phyloP scores from a whole-genome alignment of 768 basidiomycete genomes.

The Suillus discolor region DNA sequence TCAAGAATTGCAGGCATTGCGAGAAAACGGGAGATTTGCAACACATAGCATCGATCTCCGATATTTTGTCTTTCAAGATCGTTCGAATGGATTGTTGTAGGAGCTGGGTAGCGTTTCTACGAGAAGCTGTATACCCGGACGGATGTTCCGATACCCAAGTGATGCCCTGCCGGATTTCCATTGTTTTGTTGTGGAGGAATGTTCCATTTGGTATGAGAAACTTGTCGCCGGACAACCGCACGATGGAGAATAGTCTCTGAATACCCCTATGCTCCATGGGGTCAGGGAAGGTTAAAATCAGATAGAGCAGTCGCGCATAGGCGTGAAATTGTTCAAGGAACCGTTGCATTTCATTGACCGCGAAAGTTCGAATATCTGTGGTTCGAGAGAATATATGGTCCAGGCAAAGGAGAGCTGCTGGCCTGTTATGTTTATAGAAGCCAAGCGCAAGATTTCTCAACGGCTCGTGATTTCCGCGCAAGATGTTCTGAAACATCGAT shows the following conservation, averaged over 20 bases:
- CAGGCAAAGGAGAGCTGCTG: slow-evolving; percentile 45
- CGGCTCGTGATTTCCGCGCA: slow-evolving; percentile 18
- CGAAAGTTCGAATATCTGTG: slow-evolving; percentile 26
- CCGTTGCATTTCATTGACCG: slow-evolving; percentile 27
- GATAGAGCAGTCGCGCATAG: slow-evolving; percentile 38
- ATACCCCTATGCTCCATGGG: slow-evolving; percentile 25
- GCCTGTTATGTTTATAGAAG: slow-evolving; percentile 31
- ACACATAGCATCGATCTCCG: slow-evolving; percentile 36
- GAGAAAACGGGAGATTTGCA: slow-evolving; percentile 33
- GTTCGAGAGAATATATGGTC: slow-evolving; percentile 41
- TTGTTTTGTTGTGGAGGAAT: background rate
- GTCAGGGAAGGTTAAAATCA: slow-evolving; percentile 30
- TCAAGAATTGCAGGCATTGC: slow-evolving; percentile 40
- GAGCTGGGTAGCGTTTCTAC: slow-evolving; percentile 20
- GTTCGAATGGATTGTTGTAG: slow-evolving; percentile 28
- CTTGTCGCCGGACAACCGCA: slow-evolving; percentile 27
- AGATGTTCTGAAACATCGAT: slow-evolving; percentile 40
- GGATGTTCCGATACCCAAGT: background rate
- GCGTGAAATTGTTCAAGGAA: slow-evolving; percentile 36
- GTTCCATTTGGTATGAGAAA: background rate
- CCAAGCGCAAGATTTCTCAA: slow-evolving; percentile 35
- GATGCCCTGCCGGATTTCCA: background rate
- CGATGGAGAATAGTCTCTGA: slow-evolving; percentile 39
- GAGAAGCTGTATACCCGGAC: slow-evolving; percentile 14
- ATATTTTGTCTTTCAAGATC: slow-evolving; percentile 31